Conservation (phyloP, 768 basidiomycete genomes). For the Lyophyllum shimeji region DNA sequence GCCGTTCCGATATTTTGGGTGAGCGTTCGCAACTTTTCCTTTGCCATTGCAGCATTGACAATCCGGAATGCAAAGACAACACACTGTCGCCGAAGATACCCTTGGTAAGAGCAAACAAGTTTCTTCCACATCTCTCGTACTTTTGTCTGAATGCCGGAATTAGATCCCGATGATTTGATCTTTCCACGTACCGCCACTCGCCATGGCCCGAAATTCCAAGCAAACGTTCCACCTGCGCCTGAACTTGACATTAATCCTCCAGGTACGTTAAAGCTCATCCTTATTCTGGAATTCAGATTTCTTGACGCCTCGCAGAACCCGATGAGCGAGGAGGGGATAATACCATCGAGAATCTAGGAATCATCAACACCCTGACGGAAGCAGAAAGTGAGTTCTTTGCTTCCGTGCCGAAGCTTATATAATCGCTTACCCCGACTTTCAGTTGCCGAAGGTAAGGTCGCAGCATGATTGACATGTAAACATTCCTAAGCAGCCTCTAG, state of each 20-base stretch:
- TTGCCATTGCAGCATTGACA: neutral
- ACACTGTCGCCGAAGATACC: slow-evolving; percentile 91
- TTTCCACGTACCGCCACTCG: slow-evolving; percentile 92
- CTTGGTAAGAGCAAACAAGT: slow-evolving; percentile 53
- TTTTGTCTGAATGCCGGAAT: slow-evolving; percentile 9
- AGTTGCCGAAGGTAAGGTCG: slow-evolving; percentile 59
- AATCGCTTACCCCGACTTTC: slow-evolving; percentile 20
- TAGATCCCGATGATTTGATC: slow-evolving; percentile 96
- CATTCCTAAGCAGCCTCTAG: slow-evolving; percentile 33
- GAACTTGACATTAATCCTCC: slow-evolving; percentile 38
- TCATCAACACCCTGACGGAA: slow-evolving; percentile 61
- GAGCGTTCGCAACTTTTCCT: slow-evolving; percentile 28
- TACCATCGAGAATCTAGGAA: slow-evolving; percentile 72
- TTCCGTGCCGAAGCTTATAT: slow-evolving; percentile 18
- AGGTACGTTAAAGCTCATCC: slow-evolving; percentile 28
- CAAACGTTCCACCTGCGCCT: slow-evolving; percentile 48
- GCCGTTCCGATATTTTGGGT: slow-evolving; percentile 98
- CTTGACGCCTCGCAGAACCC: slow-evolving; percentile 39
- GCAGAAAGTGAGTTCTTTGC: slow-evolving; percentile 57
- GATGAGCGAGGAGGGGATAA: slow-evolving; percentile 69
- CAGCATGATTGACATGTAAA: neutral
- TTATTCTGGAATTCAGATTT: neutral
- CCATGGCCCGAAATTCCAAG: slow-evolving; percentile 88
- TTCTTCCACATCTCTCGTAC: slow-evolving; percentile 15
- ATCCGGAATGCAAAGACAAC: slow-evolving; percentile 51